A percentile compares a stretch with the other conserved stretches of the same genome.
These are phyloP conservation scores for Neurospora crassa DNA, from an alignment of 2,329 filamentous ascomycete species.

Conservation along the genomic window DNA sequence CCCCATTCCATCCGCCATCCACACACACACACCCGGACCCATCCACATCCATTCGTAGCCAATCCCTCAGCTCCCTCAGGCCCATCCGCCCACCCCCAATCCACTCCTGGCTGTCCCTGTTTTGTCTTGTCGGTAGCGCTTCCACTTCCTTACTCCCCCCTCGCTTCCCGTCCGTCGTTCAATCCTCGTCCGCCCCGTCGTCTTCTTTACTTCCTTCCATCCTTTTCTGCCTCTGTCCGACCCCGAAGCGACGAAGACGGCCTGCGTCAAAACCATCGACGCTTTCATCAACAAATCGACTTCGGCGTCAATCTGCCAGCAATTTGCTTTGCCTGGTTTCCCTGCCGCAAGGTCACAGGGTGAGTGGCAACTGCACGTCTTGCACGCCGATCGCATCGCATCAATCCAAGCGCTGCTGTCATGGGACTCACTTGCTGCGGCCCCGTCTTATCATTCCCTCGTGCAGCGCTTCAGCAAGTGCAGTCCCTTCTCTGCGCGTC, in stretches of 20 bases:
- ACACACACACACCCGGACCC: not conserved
- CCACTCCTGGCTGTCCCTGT: not conserved
- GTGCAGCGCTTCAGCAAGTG: not conserved
- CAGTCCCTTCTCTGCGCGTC: not conserved
- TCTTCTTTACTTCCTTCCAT: not conserved
- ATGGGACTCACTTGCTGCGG: not conserved
- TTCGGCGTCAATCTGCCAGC: not conserved
- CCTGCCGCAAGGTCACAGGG: constrained; percentile 4
- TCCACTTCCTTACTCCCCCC: not conserved
- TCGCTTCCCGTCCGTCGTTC: not conserved
- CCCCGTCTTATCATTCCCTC: not conserved
- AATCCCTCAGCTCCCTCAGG: not conserved
- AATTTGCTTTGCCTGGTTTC: constrained; percentile 1
- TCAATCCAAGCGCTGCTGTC: not conserved
- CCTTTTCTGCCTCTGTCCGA: not conserved
- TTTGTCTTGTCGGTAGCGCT: not conserved
- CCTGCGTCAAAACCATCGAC: not conserved
- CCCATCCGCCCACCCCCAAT: not conserved
- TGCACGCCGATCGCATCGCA: not conserved
- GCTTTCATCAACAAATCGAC: not conserved
- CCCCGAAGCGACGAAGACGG: not conserved
- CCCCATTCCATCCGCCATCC: constrained; percentile 8
- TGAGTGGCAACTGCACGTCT: constrained; percentile 6
- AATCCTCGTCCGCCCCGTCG: not conserved
- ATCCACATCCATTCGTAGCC: not conserved